These are phyloP conservation scores for Hyphopichia burtonii DNA, from an alignment of 1,139 yeast genomes.

Conservation along the genomic window DNA sequence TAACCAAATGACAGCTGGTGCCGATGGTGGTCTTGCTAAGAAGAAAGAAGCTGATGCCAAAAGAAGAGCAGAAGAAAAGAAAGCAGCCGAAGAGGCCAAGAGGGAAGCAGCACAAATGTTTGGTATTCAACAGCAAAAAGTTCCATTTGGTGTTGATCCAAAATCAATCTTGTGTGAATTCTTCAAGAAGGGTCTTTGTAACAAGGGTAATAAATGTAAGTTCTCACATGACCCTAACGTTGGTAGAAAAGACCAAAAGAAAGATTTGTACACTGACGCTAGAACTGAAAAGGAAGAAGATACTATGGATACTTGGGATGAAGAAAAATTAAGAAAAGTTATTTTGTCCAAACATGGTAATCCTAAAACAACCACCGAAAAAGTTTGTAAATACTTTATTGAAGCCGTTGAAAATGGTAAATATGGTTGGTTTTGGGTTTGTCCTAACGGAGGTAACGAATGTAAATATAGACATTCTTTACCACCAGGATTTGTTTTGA, in stretches of 20 bases:
- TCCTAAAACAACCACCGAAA: constrained; percentile 91
- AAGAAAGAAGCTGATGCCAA: constrained; percentile 77
- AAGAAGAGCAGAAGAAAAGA: constrained; percentile 79
- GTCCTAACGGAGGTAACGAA: constrained; percentile 91
- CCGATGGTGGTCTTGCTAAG: constrained; percentile 61
- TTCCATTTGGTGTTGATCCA: constrained; percentile 97
- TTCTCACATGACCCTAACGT: constrained; percentile 87
- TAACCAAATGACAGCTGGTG: constrained; percentile 68
- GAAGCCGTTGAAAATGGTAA: constrained; percentile 97
- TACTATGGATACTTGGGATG: constrained; percentile 97
- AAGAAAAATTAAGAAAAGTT: constrained; percentile 85
- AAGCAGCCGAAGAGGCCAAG: constrained; percentile 86
- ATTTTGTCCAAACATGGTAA: constrained; percentile 92
- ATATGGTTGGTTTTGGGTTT: constrained; percentile 99
- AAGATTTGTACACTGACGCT: constrained; percentile 88
- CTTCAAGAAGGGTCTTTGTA: constrained; percentile 87
- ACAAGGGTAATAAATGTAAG: constrained; percentile 89
- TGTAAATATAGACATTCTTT: constrained; percentile 97
- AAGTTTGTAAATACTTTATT: constrained; percentile 88
- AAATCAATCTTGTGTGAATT: constrained; percentile 88
- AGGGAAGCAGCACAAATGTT: constrained; percentile 81
- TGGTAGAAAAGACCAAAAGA: constrained; percentile 87
- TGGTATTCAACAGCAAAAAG: constrained; percentile 75
- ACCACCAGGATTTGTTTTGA: constrained; percentile 94
- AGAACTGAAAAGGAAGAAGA: constrained; percentile 74